Base-by-base conservation (phyloP, 2,329 filamentous ascomycete species). In the Alternaria viburni region DNA sequence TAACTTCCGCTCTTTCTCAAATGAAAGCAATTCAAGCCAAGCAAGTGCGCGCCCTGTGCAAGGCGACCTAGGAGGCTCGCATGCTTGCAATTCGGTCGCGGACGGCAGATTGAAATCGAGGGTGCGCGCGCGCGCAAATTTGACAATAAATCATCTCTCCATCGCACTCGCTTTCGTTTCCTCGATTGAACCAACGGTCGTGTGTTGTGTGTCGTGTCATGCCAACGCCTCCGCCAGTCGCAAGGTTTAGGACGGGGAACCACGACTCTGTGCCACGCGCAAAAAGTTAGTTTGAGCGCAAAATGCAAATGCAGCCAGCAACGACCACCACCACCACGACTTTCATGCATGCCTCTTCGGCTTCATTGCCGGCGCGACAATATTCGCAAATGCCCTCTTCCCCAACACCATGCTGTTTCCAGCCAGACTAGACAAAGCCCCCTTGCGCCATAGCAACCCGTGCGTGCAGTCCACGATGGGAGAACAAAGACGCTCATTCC, bases 1-100 rank as follows among this genome's bases (percentile, higher is more conserved):
- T 45, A 51, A 51, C 32, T 47, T 32, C 47, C 46, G 54, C 49
- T 57, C 59, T 51, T 51, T 44, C 61, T 17, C 47, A 28, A 45
- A 32, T 47, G 25, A 46, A 51, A 23, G 15, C 49, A 45, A 43
- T 15, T 30, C 54, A 57, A 51, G 62, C 61, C 62, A 41, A 21
- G 17, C 46, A 41, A 41, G 12, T 23, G 36, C 44, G 23, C 41
- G 28, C 46, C 46, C 25, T 32, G 36, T 58, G 54, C 50, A 17
- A 25, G 19, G 23, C 55, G 43, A 54, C 30, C 49, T 36, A 15
- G 28, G 13, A 36, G 13, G 28, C 36, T 28, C 19, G 32, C 28
- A 3, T n/a, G 19, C 19, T 19, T 23, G 49, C 30, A 52, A 51
- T 36, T 11, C 28, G 49, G 21, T 6, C 3, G 30, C 30, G 10